Conservation (phyloP, 345 rosid genomes). For the Angophora floribunda region DNA sequence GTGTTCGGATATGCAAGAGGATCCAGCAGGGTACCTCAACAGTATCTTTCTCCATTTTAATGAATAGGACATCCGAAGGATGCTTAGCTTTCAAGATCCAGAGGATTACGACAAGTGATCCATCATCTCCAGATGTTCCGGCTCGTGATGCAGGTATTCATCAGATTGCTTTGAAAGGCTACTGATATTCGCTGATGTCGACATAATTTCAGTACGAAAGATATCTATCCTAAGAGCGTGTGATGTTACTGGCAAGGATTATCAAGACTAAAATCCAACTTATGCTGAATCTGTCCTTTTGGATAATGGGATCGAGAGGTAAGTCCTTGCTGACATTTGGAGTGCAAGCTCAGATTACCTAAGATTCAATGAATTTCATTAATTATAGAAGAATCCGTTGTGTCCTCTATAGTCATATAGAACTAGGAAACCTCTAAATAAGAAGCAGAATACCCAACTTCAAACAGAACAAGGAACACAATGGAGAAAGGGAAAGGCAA, state of each 20-base stretch:
- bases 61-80: not conserved
- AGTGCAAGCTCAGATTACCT: not conserved
- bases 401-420: not conserved
- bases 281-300: not conserved
- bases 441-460: not conserved
- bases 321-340: not conserved
- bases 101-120: not conserved
- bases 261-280: not conserved
- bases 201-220: not conserved
- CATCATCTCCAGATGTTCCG: not conserved
- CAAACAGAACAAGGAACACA: not conserved
- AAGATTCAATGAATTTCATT: not conserved
- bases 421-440: not conserved
- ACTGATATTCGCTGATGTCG: not conserved
- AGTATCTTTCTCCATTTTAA: not conserved
- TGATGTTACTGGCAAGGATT: not conserved
- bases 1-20: not conserved
- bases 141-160: not conserved
- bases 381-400: not conserved
- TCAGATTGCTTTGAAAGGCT: not conserved
- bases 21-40: not conserved
- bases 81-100: not conserved
- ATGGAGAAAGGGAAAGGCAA: not conserved
- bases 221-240: not conserved
- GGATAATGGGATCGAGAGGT: not conserved